Conservation (phyloP, 2,329 filamentous ascomycete species). For the Cladosporium sp. region DNA sequence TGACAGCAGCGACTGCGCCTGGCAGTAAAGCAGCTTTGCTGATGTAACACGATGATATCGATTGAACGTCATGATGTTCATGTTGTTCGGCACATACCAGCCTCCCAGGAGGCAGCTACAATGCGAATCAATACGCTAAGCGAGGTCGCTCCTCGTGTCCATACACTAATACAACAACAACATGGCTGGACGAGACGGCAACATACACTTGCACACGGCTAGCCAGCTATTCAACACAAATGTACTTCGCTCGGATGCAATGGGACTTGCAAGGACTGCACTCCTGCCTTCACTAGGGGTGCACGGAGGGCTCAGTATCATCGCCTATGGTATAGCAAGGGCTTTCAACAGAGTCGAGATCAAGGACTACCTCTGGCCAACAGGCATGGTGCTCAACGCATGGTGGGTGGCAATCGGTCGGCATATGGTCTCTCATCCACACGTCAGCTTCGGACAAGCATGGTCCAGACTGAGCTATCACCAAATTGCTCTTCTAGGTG, state of each 20-base stretch:
- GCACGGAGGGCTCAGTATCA: constrained; percentile 53
- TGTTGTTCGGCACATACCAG: neutral
- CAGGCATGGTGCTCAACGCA: constrained; percentile 51
- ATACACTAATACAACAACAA: neutral
- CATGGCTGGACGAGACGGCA: neutral
- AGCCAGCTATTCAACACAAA: constrained; percentile 21
- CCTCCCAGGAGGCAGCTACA: too few relatives aligned
- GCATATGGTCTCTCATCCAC: constrained; percentile 45
- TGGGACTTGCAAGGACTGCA: constrained; percentile 56
- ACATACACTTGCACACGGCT: neutral
- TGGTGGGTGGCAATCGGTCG: constrained; percentile 62
- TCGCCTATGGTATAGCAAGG: constrained; percentile 54
- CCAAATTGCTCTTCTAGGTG: constrained; percentile 57
- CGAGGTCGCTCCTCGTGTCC: neutral
- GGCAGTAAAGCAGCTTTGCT: neutral
- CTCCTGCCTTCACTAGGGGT: constrained; percentile 57
- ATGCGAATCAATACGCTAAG: neutral
- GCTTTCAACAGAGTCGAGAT: constrained; percentile 57
- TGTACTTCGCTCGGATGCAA: constrained; percentile 24
- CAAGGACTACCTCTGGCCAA: constrained; percentile 58
- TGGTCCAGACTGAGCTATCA: constrained; percentile 53
- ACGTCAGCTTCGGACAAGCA: constrained; percentile 49
- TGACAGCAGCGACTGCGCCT: neutral
- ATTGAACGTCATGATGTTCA: neutral
- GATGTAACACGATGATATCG: neutral